Conservation (phyloP, 768 basidiomycete species). For the Amanita pseudoporphyria region DNA sequence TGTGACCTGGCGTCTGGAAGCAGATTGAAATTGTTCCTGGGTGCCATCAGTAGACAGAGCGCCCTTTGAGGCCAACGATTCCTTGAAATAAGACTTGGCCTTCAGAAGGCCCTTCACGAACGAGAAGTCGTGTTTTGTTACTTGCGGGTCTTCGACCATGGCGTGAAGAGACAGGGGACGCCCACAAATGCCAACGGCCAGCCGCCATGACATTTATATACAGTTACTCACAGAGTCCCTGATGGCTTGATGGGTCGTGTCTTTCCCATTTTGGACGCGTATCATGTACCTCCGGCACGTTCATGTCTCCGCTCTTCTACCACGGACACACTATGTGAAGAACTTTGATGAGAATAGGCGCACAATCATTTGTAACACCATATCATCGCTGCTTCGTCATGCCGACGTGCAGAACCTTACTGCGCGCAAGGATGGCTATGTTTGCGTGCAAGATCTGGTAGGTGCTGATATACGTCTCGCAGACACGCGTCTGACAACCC, state of each 20-base stretch:
- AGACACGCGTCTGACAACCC: constrained; percentile 3
- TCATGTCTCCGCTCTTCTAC: background rate
- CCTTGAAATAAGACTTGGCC: constrained; percentile 1
- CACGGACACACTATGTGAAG: background rate
- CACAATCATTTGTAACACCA: constrained; percentile 70
- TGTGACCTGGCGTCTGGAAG: background rate
- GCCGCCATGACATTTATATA: background rate
- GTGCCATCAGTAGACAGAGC: background rate
- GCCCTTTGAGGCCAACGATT: background rate
- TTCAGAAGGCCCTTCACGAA: background rate
- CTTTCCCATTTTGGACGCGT: background rate
- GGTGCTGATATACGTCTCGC: constrained; percentile 16
- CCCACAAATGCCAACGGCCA: background rate
- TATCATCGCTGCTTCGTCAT: constrained; percentile 90
- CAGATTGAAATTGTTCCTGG: background rate
- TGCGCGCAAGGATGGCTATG: constrained; percentile 81
- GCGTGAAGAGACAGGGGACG: background rate
- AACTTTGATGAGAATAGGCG: constrained; percentile 17
- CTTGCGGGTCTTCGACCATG: constrained; percentile 4
- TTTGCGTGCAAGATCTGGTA: constrained; percentile 76
- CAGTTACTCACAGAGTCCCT: no score
- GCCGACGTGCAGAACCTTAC: constrained; percentile 64
- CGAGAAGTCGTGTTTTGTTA: background rate
- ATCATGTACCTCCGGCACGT: background rate
- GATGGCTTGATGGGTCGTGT: background rate